These are phyloP conservation scores for Chaetomium tenue DNA, from an alignment of 495 filamentous ascomycete species.

Conservation along the genomic window DNA sequence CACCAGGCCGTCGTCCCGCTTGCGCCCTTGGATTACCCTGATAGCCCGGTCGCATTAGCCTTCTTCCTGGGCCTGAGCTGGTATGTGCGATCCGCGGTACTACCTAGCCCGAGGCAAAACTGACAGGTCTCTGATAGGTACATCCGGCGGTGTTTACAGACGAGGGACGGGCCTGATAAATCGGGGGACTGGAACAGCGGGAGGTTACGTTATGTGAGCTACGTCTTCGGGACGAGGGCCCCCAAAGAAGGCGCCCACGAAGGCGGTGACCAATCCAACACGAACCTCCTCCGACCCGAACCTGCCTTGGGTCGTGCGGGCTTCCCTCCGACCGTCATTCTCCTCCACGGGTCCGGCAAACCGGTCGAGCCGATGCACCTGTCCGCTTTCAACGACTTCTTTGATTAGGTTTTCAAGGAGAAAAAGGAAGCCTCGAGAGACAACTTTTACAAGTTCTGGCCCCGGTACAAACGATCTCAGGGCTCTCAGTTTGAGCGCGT, in stretches of 20 bases:
- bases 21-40: not conserved
- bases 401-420: not conserved
- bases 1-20: not conserved
- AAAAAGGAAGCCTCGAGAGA: not conserved
- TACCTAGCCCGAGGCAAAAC: not conserved
- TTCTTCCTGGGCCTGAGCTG: constrained; percentile 17
- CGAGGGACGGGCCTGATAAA: not conserved
- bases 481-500: not conserved
- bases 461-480: not conserved
- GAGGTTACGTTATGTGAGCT: constrained; percentile 1
- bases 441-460: constrained; percentile 9
- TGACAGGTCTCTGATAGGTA: constrained; percentile 1
- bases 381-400: constrained; percentile 9
- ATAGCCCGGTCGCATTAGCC: not conserved
- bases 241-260: not conserved
- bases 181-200: not conserved
- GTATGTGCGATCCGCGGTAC: not conserved
- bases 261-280: not conserved
- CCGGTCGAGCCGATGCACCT: not conserved
- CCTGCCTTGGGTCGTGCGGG: not conserved
- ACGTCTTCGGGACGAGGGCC: not conserved
- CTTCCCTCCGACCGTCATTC: not conserved
- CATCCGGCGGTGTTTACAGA: not conserved
- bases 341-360: constrained; percentile 15
- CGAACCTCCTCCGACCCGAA: not conserved